Evolutionary conservation across 2,329 filamentous ascomycete species (phyloP).

Genomic region (Pseudogymnoascus sp.): DNA sequence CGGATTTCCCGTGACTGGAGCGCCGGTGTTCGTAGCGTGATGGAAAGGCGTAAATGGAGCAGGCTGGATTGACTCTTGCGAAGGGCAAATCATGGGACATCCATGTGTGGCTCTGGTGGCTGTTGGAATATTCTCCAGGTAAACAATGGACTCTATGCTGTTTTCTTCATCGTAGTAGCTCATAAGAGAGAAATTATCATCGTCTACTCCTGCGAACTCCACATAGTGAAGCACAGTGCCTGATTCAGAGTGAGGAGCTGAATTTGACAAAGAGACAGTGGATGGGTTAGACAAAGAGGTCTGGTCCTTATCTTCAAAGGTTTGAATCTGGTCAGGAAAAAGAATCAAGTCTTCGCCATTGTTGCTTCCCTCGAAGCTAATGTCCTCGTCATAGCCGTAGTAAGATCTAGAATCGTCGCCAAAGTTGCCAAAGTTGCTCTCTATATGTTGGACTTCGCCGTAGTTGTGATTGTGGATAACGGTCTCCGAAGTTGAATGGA

Average conservation of each 20-base stretch:
- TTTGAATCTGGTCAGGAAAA: not conserved
- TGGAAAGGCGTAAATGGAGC: slow-evolving; percentile 13
- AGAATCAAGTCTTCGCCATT: not conserved
- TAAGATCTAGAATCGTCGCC: not conserved
- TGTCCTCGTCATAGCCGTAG: not conserved
- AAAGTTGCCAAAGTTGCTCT: not conserved
- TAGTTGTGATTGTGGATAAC: not conserved
- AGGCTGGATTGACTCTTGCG: not conserved
- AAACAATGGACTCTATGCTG: not conserved
- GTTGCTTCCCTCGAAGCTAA: not conserved
- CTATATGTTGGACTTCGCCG: not conserved
- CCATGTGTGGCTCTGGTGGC: not conserved
- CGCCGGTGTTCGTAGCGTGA: slow-evolving; percentile 10
- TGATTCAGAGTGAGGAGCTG: not conserved
- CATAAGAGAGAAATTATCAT: not conserved
- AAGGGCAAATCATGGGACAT: not conserved
- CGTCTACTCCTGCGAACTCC: not conserved
- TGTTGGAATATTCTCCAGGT: not conserved
- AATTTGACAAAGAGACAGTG: not conserved
- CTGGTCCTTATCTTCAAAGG: not conserved
- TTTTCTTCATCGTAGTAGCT: not conserved
- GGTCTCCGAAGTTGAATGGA: not conserved
- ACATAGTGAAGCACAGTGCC: not conserved
- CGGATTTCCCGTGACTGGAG: slow-evolving; percentile 7
- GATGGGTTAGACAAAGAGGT: not conserved